Conservation (phyloP, 768 basidiomycete genomes). For the Tubosaeta brunneosetosa region DNA sequence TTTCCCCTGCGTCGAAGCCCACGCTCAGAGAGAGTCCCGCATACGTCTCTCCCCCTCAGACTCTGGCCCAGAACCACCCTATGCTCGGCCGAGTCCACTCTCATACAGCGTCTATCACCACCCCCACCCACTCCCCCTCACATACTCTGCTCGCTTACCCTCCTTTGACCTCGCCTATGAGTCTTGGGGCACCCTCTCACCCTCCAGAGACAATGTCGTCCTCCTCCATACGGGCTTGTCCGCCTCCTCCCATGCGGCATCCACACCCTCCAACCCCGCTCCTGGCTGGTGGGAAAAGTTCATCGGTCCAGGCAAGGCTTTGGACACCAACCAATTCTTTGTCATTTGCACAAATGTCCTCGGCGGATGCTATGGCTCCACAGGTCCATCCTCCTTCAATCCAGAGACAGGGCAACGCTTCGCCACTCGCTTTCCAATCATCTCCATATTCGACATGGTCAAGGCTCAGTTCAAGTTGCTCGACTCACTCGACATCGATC, state of each 20-base stretch:
- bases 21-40: slow-evolving; percentile 63
- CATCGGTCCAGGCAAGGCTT: slow-evolving; percentile 89
- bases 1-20: slow-evolving; percentile 83
- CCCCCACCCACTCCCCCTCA: slow-evolving; percentile 55
- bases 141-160: slow-evolving; percentile 57
- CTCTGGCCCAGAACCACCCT: slow-evolving; percentile 77
- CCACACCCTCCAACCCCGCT: slow-evolving; percentile 67
- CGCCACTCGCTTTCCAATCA: slow-evolving; percentile 85
- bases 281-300: slow-evolving; percentile 99
- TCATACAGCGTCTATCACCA: slow-evolving; percentile 72
- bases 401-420: slow-evolving; percentile 65
- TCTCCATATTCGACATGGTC: slow-evolving; percentile 97
- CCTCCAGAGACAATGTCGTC: slow-evolving; percentile 78
- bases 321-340: slow-evolving; percentile 91
- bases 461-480: slow-evolving; percentile 85
- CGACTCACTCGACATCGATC: slow-evolving; percentile 77
- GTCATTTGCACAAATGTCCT: slow-evolving; percentile 95
- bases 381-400: slow-evolving; percentile 85
- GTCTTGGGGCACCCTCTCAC: slow-evolving; percentile 90
- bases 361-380: slow-evolving; percentile 96
- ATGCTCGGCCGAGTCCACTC: slow-evolving; percentile 71
- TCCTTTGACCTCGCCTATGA: slow-evolving; percentile 91
- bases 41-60: slow-evolving; percentile 34
- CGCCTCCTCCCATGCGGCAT: slow-evolving; percentile 92
- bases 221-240: slow-evolving; percentile 95